A percentile compares a stretch with the other conserved stretches of the same genome.
Conservation (phyloP, 2,329 filamentous ascomycete species). For the Cordyceps farinosa region DNA sequence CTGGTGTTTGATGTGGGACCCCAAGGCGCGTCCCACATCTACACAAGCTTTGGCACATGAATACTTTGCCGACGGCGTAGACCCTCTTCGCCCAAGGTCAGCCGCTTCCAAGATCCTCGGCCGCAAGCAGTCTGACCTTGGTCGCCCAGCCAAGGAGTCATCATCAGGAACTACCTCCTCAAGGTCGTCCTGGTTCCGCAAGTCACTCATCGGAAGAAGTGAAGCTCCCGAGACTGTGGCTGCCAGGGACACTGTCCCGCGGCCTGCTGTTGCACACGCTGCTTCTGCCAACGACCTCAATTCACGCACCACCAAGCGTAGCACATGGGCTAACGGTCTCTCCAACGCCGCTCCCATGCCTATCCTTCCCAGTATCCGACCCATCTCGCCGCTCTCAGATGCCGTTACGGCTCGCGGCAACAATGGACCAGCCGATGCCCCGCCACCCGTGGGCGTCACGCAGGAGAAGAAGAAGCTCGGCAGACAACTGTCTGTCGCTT, state of each 20-base stretch:
- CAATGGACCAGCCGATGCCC: constrained; percentile 42
- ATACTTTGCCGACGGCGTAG: constrained; percentile 88
- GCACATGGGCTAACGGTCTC: constrained; percentile 86
- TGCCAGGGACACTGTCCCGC: constrained; percentile 46
- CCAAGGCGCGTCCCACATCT: constrained; percentile 84
- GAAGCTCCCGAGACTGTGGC: constrained; percentile 62
- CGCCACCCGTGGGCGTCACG: constrained; percentile 28
- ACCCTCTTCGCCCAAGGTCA: constrained; percentile 88
- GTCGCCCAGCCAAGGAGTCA: constrained; percentile 61
- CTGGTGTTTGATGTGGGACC: constrained; percentile 99
- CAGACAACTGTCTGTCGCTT: constrained; percentile 86
- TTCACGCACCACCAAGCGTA: constrained; percentile 67
- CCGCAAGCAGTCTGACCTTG: constrained; percentile 84
- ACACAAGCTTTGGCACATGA: constrained; percentile 92
- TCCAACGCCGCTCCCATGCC: constrained; percentile 86
- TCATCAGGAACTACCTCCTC: constrained; percentile 60
- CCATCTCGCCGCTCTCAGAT: constrained; percentile 95
- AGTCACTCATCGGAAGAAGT: constrained; percentile 81
- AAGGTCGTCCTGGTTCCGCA: constrained; percentile 95
- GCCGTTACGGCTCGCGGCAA: constrained; percentile 86
- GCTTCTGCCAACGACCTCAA: constrained; percentile 40
- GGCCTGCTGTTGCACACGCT: constrained; percentile 43
- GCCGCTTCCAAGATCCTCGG: constrained; percentile 79
- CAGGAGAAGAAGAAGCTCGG: constrained; percentile 91
- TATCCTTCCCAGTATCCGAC: constrained; percentile 89